Percentiles rank a stretch among this genome's conserved stretches.
These are phyloP conservation scores for Cercophora samala DNA, from an alignment of 495 filamentous ascomycete species.

Conservation along the genomic window DNA sequence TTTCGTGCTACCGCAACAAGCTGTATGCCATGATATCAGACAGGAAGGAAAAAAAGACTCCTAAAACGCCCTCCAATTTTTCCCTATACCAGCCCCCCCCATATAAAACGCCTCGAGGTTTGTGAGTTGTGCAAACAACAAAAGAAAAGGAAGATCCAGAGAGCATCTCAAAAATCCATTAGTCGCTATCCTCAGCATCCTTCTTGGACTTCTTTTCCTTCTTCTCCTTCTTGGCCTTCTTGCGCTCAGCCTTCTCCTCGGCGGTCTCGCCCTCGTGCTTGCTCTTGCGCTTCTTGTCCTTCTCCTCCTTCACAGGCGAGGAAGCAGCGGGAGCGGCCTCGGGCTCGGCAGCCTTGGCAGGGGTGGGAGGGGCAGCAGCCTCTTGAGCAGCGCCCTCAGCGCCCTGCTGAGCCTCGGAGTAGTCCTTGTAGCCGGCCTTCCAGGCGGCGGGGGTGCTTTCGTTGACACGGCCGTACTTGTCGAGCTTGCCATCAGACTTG, in stretches of 20 bases:
- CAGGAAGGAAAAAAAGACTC: not conserved
- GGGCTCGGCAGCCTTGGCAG: conserved; percentile 35
- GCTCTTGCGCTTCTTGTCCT: conserved; percentile 77
- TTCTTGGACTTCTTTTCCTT: conserved; percentile 59
- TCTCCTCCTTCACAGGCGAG: conserved; percentile 53
- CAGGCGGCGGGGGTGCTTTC: conserved; percentile 84
- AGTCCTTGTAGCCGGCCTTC: conserved; percentile 74
- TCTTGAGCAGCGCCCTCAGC: conserved; percentile 37
- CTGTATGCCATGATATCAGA: not conserved
- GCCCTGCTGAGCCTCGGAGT: conserved; percentile 59
- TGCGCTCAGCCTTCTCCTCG: conserved; percentile 71
- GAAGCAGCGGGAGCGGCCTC: conserved; percentile 45
- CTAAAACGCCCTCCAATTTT: not conserved
- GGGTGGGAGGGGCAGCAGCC: conserved; percentile 32
- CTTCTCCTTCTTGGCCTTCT: conserved; percentile 68
- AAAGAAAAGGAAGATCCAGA: conserved; percentile 12
- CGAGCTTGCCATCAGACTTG: conserved; percentile 94
- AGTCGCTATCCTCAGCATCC: conserved; percentile 51
- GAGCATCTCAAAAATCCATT: conserved; percentile 16
- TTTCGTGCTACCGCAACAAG: not conserved
- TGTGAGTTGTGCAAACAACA: not conserved
- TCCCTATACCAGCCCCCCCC: not conserved
- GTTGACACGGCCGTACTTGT: conserved; percentile 92
- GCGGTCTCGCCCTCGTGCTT: conserved; percentile 76
- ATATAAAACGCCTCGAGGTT: conserved; percentile 12